Evolutionary conservation across 2,329 filamentous ascomycete genomes (phyloP).

Genomic region (Aspergillus pseudotamarii): DNA sequence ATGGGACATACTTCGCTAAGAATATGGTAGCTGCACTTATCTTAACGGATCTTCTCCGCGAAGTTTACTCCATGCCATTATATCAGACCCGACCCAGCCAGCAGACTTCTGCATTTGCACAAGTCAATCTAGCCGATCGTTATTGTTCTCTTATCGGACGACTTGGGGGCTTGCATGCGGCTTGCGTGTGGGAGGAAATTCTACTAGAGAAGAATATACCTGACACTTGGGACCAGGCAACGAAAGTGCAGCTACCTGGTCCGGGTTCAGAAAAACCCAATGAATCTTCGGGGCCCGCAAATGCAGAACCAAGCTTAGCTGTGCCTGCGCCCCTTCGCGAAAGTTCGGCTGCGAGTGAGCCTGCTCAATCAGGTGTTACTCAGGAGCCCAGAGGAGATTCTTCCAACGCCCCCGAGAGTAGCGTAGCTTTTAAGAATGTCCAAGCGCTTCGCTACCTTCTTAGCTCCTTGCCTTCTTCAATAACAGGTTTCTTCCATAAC

Average conservation of each 20-base stretch:
- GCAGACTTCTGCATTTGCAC: constrained; percentile 66
- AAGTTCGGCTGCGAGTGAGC: constrained; percentile 23
- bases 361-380: constrained; percentile 19
- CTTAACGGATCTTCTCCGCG: constrained; percentile 72
- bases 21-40: constrained; percentile 76
- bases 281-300: constrained; percentile 31
- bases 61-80: constrained; percentile 68
- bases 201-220: constrained; percentile 74
- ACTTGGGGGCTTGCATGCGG: constrained; percentile 76
- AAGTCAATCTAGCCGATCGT: constrained; percentile 82
- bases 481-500: constrained; percentile 83
- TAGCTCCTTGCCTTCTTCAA: constrained; percentile 74
- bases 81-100: constrained; percentile 65
- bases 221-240: constrained; percentile 55
- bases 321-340: constrained; percentile 28
- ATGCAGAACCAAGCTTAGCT: constrained; percentile 24
- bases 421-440: constrained; percentile 70
- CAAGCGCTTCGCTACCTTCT: constrained; percentile 75
- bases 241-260: constrained; percentile 44
- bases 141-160: constrained; percentile 74
- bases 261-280: constrained; percentile 45
- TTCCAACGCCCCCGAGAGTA: constrained; percentile 30
- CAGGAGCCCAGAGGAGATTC: constrained; percentile 22
- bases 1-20: constrained; percentile 78
- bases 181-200: constrained; percentile 83